Evolutionary conservation across 73 alveolate genomes (phyloP).

Genomic region (Paramecium biaurelia): DNA sequence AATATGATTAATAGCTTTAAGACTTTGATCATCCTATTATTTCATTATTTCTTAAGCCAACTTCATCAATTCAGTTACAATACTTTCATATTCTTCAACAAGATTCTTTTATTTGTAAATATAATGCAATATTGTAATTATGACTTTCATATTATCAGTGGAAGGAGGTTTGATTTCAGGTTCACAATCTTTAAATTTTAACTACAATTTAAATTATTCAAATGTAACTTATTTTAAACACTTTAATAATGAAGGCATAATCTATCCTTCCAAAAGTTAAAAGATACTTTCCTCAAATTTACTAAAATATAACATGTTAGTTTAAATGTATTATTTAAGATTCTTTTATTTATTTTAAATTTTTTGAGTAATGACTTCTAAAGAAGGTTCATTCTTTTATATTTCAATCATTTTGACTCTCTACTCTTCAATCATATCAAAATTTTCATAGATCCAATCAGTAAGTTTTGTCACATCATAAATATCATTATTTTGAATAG

Average conservation of each 20-base stretch:
- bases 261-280: not conserved
- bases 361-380: not conserved
- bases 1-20: not conserved
- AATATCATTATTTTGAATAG: not conserved
- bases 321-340: not conserved
- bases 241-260: not conserved
- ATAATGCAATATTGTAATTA: not conserved
- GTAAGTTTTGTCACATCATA: not conserved
- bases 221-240: not conserved
- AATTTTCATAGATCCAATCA: not conserved
- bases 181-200: not conserved
- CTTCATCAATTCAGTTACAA: not conserved
- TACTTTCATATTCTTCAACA: not conserved
- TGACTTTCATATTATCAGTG: not conserved
- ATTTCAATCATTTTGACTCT: not conserved
- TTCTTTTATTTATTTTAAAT: not conserved
- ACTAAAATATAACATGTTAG: not conserved
- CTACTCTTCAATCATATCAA: not conserved
- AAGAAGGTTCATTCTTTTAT: not conserved
- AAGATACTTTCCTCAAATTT: not conserved
- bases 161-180: slow-evolving; percentile 18
- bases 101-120: not conserved
- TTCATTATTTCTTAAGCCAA: not conserved
- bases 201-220: not conserved
- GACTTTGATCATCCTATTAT: not conserved